Percentiles rank a stretch among this genome's conserved stretches.
Evolutionary conservation across 2,329 filamentous ascomycete genomes (phyloP).

Genomic region (Botrytis fragariae): DNA sequence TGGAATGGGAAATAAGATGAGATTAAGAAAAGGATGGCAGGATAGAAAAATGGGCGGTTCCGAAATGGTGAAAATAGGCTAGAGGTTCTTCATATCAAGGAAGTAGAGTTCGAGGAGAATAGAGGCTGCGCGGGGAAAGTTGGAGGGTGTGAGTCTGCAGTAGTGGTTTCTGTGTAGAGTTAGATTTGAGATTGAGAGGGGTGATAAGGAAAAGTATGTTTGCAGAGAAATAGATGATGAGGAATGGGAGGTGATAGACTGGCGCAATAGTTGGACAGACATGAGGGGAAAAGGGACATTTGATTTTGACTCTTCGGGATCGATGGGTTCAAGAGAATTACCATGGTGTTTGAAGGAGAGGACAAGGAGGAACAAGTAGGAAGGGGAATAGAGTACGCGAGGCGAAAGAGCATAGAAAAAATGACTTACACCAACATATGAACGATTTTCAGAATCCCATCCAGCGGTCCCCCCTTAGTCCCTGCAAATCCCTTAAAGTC

Average conservation of each 20-base stretch:
- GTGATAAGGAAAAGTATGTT: background rate
- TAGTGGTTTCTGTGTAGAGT: conserved; percentile 34
- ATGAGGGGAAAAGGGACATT: background rate
- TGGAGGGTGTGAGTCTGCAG: conserved; percentile 32
- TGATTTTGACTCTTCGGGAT: background rate
- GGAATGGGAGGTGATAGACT: no score
- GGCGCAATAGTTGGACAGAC: background rate
- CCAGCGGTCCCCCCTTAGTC: conserved; percentile 31
- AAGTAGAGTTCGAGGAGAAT: conserved; percentile 37
- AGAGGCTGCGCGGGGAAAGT: conserved; percentile 28
- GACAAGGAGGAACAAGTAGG: background rate
- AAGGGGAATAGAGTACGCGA: background rate
- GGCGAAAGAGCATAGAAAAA: background rate
- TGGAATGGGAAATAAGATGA: background rate
- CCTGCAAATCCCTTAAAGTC: conserved; percentile 34
- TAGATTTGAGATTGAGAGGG: background rate
- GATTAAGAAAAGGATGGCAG: background rate
- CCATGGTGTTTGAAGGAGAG: background rate
- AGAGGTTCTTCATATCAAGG: conserved; percentile 28
- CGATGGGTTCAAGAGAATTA: background rate
- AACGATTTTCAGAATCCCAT: conserved; percentile 36
- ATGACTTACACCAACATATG: conserved; percentile 35
- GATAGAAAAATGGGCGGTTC: background rate
- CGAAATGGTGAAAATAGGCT: background rate
- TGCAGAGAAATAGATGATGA: background rate